Evolutionary conservation across 805 yeast species (phyloP).

Genomic region (Nakazawaea ernobii): DNA sequence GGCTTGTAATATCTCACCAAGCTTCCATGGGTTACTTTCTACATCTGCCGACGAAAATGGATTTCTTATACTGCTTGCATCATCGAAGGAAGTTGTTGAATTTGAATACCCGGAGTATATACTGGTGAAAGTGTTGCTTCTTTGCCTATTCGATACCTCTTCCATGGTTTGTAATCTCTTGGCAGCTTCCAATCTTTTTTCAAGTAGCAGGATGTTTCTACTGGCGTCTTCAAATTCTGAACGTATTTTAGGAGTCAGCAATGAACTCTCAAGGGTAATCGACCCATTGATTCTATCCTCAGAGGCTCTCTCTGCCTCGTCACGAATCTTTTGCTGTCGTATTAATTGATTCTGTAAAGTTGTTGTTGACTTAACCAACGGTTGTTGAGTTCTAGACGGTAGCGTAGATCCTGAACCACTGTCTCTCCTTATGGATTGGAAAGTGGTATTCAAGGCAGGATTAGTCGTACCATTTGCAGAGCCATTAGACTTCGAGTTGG

Average conservation of each 20-base stretch:
- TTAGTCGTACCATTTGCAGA: not conserved
- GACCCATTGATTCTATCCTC: not conserved
- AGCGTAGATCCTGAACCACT: not conserved
- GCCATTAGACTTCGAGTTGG: not conserved
- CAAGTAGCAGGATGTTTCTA: constrained; percentile 7
- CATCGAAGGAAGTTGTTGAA: constrained; percentile 4
- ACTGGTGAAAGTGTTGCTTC: constrained; percentile 19
- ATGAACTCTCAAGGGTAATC: not conserved
- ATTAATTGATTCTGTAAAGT: not conserved
- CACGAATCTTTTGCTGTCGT: not conserved
- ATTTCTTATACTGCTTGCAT: not conserved
- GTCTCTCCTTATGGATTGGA: constrained; percentile 7
- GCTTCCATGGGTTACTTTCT: constrained; percentile 51
- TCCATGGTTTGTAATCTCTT: constrained; percentile 17
- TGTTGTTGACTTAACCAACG: not conserved
- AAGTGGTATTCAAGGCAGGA: not conserved
- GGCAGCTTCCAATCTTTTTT: constrained; percentile 13
- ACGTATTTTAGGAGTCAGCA: not conserved
- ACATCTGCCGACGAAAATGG: not conserved
- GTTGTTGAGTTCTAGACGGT: not conserved
- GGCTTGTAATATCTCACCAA: constrained; percentile 56
- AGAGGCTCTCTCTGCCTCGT: not conserved
- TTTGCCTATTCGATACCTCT: constrained; percentile 17
- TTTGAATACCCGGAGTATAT: constrained; percentile 14
- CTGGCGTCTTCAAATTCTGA: constrained; percentile 5